These are phyloP conservation scores for Trichophyton simii DNA, from an alignment of 2,329 filamentous ascomycete genomes.

Conservation along the genomic window DNA sequence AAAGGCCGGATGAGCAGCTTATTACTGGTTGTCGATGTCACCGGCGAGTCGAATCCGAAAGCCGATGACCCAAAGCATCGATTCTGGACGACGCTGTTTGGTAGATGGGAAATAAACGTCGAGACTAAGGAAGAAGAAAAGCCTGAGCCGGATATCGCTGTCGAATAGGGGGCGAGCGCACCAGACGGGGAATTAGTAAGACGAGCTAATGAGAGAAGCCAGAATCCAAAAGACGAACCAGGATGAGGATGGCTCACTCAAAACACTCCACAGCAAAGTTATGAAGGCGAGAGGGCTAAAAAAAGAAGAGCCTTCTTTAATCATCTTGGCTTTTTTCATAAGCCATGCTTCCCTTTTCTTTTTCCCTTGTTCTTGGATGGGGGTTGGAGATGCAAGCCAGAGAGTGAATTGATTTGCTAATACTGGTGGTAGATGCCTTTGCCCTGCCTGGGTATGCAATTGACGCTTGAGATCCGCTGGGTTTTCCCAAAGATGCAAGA, in stretches of 20 bases:
- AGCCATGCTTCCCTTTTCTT: neutral
- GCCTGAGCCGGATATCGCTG: neutral
- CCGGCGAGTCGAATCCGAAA: neutral
- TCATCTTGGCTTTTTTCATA: neutral
- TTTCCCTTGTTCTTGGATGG: neutral
- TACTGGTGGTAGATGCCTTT: no score
- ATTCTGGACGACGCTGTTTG: neutral
- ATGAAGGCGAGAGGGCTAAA: neutral
- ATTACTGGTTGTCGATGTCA: neutral
- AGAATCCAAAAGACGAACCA: neutral
- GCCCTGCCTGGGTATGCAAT: no score
- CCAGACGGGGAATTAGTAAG: neutral
- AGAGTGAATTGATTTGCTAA: no score
- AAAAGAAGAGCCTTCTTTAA: neutral
- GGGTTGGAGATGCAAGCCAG: no score
- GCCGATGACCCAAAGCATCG: neutral
- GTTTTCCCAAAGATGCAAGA: no score
- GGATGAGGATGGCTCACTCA: no score
- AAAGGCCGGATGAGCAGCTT: neutral
- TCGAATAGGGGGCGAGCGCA: neutral
- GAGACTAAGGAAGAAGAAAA: slow-evolving; percentile 1
- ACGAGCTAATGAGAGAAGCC: neutral
- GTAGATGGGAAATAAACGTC: neutral
- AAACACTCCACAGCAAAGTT: neutral
- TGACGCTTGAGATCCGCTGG: no score